Evolutionary conservation across 148 eudicot genomes (phyloP), one percentile per base, ranked within the genome.

Genomic region (Diospyros kaki): DNA sequence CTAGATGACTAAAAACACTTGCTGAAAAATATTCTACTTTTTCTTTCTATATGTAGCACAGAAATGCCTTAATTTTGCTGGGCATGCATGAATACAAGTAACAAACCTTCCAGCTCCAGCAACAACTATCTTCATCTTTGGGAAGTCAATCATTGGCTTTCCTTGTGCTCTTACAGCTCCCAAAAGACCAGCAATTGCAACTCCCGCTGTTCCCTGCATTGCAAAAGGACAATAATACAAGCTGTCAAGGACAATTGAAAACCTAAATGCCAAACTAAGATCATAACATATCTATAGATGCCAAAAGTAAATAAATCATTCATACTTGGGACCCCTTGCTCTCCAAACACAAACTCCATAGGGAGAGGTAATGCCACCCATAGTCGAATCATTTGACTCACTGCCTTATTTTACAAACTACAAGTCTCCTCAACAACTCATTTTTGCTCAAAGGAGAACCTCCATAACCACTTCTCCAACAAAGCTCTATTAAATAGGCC

Each of bases 151-250:
- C 96, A 94, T 85, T 78, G 92, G 92, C 76, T 87, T 89, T 74
- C 98, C 97, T 82, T 94, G 98, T 71, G 98, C 97, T 76, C 98
- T 90, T 18, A 94, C 98, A 80, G 98, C 98, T 81, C 98, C 98
- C 76, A 94, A 78, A 69, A 94, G 92, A 80, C 98, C 98, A 85
- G 97, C 97, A 84, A 94, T 81, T 72, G 98, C 98, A 85, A 94
- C 98, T 73, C 98, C 98, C 55, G 98, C 98, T n/a, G 98, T 94
- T 76, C 96, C 98, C 96, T 94, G 86, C 69, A 70, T 78, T 60
- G 74, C 11, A 71, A 69, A 70, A 4, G 61, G 75, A 64, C 62
- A 76, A 64, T 59, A 53, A 41, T 40, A 7, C 77, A 40, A 46
- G n/a, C 53, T 10, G 5, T 17, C 51, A 42, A 51, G 12, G 68